Percentiles rank a stretch among this genome's conserved stretches.
These are phyloP conservation scores for Mortierella hygrophila DNA, from an alignment of 192 early-diverging fungal genomes.

Conservation along the genomic window DNA sequence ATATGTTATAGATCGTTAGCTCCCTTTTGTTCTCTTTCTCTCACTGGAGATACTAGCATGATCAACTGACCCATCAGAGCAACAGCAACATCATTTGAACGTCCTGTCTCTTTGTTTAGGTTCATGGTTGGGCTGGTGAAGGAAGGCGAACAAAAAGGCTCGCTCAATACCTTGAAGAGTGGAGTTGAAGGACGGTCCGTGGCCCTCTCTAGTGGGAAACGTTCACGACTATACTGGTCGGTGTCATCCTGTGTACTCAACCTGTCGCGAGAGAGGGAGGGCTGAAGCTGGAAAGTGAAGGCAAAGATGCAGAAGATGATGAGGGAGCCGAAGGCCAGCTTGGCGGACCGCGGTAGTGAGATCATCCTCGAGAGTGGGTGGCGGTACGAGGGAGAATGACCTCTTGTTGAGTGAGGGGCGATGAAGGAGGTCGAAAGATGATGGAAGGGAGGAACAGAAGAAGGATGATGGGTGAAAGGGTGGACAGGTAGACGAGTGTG, in stretches of 20 bases:
- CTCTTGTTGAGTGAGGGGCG: background rate
- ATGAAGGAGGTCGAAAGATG: background rate
- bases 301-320: constrained; percentile 11
- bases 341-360: constrained; percentile 39
- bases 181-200: constrained; percentile 8
- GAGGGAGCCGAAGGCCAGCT: constrained; percentile 9
- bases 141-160: background rate
- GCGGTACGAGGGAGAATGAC: background rate
- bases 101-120: too few species aligned
- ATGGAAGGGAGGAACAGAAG: constrained; percentile 12
- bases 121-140: background rate
- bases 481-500: too few species aligned
- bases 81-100: too few species aligned
- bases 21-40: constrained; percentile 23
- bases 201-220: background rate
- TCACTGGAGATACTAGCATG: constrained; percentile 25
- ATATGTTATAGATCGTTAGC: background rate
- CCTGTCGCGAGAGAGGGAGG: background rate
- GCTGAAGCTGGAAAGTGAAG: constrained; percentile 8
- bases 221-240: constrained; percentile 10
- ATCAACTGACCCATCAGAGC: background rate
- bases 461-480: background rate
- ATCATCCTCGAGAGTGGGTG: constrained; percentile 9
- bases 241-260: constrained; percentile 10
- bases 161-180: constrained; percentile 23